Base-by-base conservation (phyloP, 2,329 filamentous ascomycete species). In the Ploettnerulaceae sp. region DNA sequence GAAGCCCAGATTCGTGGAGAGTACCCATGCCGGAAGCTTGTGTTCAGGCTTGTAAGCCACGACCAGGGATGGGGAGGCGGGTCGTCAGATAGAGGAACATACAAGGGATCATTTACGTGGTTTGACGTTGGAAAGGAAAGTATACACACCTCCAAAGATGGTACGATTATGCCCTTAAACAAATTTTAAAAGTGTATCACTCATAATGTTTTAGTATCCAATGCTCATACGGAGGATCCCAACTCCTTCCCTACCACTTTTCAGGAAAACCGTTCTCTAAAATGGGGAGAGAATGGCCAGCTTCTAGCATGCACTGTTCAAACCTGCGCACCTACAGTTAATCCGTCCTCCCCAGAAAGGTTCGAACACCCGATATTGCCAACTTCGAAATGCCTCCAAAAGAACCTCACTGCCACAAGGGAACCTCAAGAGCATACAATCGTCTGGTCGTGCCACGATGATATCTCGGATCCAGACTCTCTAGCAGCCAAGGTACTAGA, bases 81-180 rank as follows among this genome's bases (percentile, higher is more conserved):
- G 2, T 3, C n/a, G 7, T 21, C 22, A 7, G 50, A 63, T 0
- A 58, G 57, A 2, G 68, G 68, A 2, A 69, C 69, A 1, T 82
- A 72, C 45, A 53, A 60, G 0, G 66, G 63, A 2, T 77, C 79
- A 0, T 80, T 66, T 64, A 79, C 79, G 0, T 84, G 80, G 80
- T 82, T 82, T 48, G 79, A 82, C 45, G 77, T 71, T 12, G 80
- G 80, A 0, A 59, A 81, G 12, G 80, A 84, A 61, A 69, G 70
- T 3, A 74, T 78, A 37, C 73, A 75, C 34, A 66, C 66, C 12
- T 60, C 57, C 0, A 37, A 38, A 45, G 49, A 57, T 25, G 56
- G 62, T 45, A 15, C 15, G 37, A n/a, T n/a, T n/a, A n/a, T n/a
- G n/a, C n/a, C n/a, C n/a, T n/a, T n/a, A n/a, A n/a, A n/a, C n/a